These are phyloP conservation scores for Pterocarpus santalinus DNA, from an alignment of 306 rosid species.

Conservation along the genomic window DNA sequence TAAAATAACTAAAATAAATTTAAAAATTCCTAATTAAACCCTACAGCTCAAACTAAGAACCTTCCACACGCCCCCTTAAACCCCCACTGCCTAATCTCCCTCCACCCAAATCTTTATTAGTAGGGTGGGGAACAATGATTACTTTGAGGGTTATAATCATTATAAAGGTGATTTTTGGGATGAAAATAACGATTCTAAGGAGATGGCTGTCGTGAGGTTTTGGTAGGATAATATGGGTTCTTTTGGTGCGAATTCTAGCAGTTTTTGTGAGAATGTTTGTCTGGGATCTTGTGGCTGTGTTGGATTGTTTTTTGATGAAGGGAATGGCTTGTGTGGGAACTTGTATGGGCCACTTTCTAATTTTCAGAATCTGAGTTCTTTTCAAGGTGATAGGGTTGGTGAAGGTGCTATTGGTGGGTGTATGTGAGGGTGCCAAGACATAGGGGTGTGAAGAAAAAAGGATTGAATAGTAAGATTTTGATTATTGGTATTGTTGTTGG, in stretches of 20 bases:
- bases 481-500: neutral
- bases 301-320: slow-evolving; percentile 52
- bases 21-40: too few species aligned
- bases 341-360: slow-evolving; percentile 59
- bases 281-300: slow-evolving; percentile 61
- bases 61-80: too few species aligned
- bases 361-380: slow-evolving; percentile 58
- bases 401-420: slow-evolving; percentile 5
- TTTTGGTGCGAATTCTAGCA: slow-evolving; percentile 23
- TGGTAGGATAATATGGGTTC: slow-evolving; percentile 39
- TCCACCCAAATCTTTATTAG: neutral
- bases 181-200: slow-evolving; percentile 47
- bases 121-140: slow-evolving; percentile 61
- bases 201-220: slow-evolving; percentile 50
- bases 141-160: slow-evolving; percentile 60
- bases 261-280: slow-evolving; percentile 57
- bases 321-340: slow-evolving; percentile 51
- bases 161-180: slow-evolving; percentile 31
- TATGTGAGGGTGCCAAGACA: slow-evolving; percentile 57
- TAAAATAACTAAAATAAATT: too few species aligned
- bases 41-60: too few species aligned
- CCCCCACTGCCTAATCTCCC: too few species aligned
- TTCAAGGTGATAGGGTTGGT: neutral
- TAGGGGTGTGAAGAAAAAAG: slow-evolving; percentile 14
- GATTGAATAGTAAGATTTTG: slow-evolving; percentile 13